These are phyloP conservation scores for Apiotrichum mycotoxinovorans DNA, from an alignment of 1,284 basidiomycete species.

Conservation along the genomic window DNA sequence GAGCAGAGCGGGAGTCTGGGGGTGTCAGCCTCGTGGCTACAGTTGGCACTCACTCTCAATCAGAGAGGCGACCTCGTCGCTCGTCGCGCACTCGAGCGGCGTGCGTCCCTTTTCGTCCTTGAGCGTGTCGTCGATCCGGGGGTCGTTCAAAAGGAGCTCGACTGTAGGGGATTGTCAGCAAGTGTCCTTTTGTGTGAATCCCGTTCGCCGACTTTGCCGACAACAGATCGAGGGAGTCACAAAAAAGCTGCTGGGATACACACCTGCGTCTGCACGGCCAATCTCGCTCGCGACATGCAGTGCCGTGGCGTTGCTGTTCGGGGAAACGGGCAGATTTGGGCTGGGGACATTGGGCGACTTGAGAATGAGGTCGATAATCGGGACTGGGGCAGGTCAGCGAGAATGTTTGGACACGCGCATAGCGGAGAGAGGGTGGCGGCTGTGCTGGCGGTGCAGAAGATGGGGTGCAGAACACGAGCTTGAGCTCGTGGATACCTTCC, in stretches of 20 bases:
- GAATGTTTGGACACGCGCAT: no score
- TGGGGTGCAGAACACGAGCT: no score
- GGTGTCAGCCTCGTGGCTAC: neutral
- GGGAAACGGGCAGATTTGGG: slow-evolving; percentile 54
- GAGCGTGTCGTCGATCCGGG: slow-evolving; percentile 74
- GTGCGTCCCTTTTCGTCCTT: slow-evolving; percentile 68
- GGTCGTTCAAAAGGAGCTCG: slow-evolving; percentile 68
- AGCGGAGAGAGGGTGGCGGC: no score
- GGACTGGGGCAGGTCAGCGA: slow-evolving; percentile 46
- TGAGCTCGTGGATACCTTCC: no score
- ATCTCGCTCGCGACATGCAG: slow-evolving; percentile 82
- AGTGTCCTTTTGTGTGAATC: neutral
- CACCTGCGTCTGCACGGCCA: slow-evolving; percentile 69
- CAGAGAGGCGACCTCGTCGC: slow-evolving; percentile 60
- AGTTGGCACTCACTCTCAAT: slow-evolving; percentile 62
- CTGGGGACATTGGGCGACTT: slow-evolving; percentile 66
- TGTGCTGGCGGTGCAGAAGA: no score
- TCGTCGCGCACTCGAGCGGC: slow-evolving; percentile 67
- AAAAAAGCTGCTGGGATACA: slow-evolving; percentile 5
- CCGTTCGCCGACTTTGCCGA: neutral
- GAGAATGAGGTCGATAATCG: slow-evolving; percentile 65
- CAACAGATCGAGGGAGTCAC: neutral
- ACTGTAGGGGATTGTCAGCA: slow-evolving; percentile 47
- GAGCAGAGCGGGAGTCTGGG: slow-evolving; percentile 75
- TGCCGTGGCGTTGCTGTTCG: slow-evolving; percentile 70